Evolutionary conservation across 2,329 filamentous ascomycete genomes (phyloP).

Genomic region (Malbranchea zuffiana): DNA sequence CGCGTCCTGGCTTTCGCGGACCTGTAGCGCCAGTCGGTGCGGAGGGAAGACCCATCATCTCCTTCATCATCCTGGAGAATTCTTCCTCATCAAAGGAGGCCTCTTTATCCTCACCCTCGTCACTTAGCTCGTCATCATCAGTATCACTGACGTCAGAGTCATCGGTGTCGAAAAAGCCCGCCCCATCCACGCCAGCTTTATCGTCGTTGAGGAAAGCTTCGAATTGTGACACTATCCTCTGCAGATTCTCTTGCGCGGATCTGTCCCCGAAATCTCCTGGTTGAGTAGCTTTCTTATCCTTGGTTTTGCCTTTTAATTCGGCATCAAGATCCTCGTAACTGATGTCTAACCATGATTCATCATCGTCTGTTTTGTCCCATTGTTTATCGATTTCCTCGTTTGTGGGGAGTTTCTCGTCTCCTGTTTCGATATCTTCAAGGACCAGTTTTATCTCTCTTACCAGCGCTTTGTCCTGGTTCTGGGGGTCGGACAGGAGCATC

Average conservation of each 20-base stretch:
- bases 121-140: conserved; percentile 45
- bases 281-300: conserved; percentile 15
- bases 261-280: conserved; percentile 36
- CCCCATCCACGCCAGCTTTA: conserved; percentile 66
- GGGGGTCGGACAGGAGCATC: conserved; percentile 61
- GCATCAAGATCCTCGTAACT: conserved; percentile 79
- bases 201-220: conserved; percentile 85
- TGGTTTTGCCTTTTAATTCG: conserved; percentile 51
- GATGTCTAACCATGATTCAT: conserved; percentile 87
- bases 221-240: conserved; percentile 88
- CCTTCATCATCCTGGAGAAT: conserved; percentile 77
- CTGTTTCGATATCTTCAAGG: conserved; percentile 62
- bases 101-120: conserved; percentile 60
- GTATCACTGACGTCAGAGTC: conserved; percentile 51
- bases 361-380: conserved; percentile 66
- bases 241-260: conserved; percentile 48
- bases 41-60: conserved; percentile 67
- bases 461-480: conserved; percentile 55
- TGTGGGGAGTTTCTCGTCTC: conserved; percentile 59
- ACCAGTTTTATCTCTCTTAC: conserved; percentile 67
- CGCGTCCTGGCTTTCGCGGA: conserved; percentile 10
- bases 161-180: conserved; percentile 52
- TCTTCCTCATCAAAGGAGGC: conserved; percentile 75
- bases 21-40: conserved; percentile 19
- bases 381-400: conserved; percentile 55